Base-by-base conservation (phyloP, 306 rosid species). In the Fagus crenata region DNA sequence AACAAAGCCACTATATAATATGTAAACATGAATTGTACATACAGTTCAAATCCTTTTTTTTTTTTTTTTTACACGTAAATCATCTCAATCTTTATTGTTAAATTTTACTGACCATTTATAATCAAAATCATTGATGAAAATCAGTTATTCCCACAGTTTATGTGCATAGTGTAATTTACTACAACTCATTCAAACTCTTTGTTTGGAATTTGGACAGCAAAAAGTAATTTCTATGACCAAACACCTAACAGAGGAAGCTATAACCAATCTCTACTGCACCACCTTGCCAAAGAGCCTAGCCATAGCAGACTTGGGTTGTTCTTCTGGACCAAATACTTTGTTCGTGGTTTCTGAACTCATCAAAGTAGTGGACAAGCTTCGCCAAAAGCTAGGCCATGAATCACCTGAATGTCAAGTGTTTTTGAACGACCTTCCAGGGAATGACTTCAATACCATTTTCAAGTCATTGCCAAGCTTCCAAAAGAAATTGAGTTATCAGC, bases 251-350 rank as follows among this genome's bases (percentile, higher is more conserved):
- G 88, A 86, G 76, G 90, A 88, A 80, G 90, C 90, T 6, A 70
- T 84, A 49, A 67, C 15, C 2, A 55, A 28, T 2, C 49, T 84
- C 1, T 89, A 55, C 65, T 31, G 32, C n/a, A 67, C 4, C 72
- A 78, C 17, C 12, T 18, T 31, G 15, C 78, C 81, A 2, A 69
- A 6, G 53, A 70, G 13, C 37, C 2, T 87, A 42, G 72, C 69
- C 49, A 77, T 87, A 2, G 93, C 93, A 1, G 91, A 87, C 61
- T 74, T 90, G 63, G 93, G 93, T 32, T 87, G 93, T 36, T 78
- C 93, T 75, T 82, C 81, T 0, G 92, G 95, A 41, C 89, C 92
- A 43, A 90, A 88, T 84, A 75, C 88, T 35, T 69, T 88, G 1
- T 60, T 84, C 17, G 70, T 80, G 11, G 83, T 78, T 39, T 80